phyloP scores from a whole-genome alignment of 2,329 filamentous ascomycete species.

The Aspergillus aculeatus region DNA sequence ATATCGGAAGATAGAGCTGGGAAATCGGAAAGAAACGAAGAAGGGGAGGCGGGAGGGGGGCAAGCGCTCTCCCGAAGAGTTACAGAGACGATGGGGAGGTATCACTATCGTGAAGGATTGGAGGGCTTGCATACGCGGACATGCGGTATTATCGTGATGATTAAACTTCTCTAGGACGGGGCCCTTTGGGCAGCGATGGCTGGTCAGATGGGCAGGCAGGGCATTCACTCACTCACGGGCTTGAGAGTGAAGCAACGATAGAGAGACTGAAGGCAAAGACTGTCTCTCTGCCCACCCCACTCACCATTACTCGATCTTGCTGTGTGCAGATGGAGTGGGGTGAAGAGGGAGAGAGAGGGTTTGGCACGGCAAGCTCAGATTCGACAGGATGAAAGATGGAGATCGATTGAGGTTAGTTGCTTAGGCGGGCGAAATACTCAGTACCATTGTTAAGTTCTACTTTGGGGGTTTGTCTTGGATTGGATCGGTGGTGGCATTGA shows the following conservation, averaged over 20 bases:
- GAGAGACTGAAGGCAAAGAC: no score
- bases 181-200: not conserved
- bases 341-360: not conserved
- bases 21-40: not conserved
- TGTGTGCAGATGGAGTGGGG: not conserved
- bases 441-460: no score
- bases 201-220: not conserved
- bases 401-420: not conserved
- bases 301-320: conserved; percentile 2
- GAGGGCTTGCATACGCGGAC: not conserved
- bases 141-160: not conserved
- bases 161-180: not conserved
- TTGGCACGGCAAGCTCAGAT: not conserved
- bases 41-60: not conserved
- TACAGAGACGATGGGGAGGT: no score
- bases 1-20: not conserved
- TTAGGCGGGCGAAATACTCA: no score
- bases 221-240: not conserved
- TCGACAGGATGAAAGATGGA: not conserved
- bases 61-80: not conserved
- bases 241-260: not conserved
- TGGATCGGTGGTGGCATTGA: no score
- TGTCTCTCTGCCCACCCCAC: not conserved
- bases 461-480: no score
- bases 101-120: not conserved